These are phyloP conservation scores for Kregervanrija pseudodelftensis DNA, from an alignment of 805 yeast genomes.

Conservation along the genomic window DNA sequence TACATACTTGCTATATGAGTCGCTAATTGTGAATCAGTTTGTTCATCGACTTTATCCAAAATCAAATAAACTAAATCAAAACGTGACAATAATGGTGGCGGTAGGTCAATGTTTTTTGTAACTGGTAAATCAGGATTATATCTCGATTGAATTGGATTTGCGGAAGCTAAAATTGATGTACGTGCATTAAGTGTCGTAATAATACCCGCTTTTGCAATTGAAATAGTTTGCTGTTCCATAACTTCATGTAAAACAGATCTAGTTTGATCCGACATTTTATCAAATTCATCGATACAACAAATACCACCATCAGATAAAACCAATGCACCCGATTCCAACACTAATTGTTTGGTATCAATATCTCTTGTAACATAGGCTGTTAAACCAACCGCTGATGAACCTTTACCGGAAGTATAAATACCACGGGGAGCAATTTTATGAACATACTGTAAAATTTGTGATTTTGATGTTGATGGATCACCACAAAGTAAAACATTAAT, in stretches of 20 bases:
- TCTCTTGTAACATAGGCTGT: constrained; percentile 97
- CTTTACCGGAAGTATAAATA: constrained; percentile 96
- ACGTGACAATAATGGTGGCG: constrained; percentile 92
- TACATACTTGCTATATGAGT: constrained; percentile 87
- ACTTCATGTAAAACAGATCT: constrained; percentile 96
- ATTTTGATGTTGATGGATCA: constrained; percentile 96
- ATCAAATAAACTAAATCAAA: constrained; percentile 91
- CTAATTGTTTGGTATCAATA: constrained; percentile 86
- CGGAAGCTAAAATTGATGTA: constrained; percentile 92
- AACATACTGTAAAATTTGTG: constrained; percentile 89
- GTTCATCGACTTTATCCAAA: constrained; percentile 87
- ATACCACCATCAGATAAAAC: constrained; percentile 97
- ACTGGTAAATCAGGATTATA: constrained; percentile 95
- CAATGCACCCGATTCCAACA: constrained; percentile 91
- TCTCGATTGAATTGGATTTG: constrained; percentile 93
- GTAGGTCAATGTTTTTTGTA: constrained; percentile 89
- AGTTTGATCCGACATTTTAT: constrained; percentile 92
- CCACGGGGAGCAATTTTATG: constrained; percentile 98
- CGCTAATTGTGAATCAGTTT: constrained; percentile 78
- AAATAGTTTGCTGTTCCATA: constrained; percentile 98
- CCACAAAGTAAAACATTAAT: constrained; percentile 89
- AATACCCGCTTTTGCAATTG: constrained; percentile 97
- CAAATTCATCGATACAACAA: constrained; percentile 98
- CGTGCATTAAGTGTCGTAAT: constrained; percentile 95
- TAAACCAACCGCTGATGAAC: constrained; percentile 97